phyloP scores from a whole-genome alignment of 192 early-diverging fungal species.

The Diversispora eburnea region DNA sequence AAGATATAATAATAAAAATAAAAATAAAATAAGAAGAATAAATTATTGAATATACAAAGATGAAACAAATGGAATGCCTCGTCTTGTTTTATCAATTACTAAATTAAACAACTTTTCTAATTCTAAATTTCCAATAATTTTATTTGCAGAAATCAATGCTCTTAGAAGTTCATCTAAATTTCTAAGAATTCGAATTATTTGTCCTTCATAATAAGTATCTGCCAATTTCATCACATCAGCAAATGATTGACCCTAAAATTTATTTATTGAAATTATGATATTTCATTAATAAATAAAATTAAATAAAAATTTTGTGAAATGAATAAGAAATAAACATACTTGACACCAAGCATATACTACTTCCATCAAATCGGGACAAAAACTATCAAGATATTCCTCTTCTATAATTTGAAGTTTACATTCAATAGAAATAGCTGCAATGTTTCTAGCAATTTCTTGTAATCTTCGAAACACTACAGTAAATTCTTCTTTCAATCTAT shows the following conservation, averaged over 20 bases:
- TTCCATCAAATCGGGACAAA: constrained; percentile 88
- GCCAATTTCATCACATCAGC: not conserved
- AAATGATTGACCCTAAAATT: not conserved
- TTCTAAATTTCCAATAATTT: constrained; percentile 91
- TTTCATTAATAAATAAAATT: not conserved
- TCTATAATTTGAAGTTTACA: constrained; percentile 84
- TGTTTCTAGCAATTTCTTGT: constrained; percentile 80
- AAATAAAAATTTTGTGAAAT: not conserved
- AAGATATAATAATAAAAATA: too few relatives aligned
- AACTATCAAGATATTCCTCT: constrained; percentile 83
- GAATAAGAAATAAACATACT: constrained; percentile 28
- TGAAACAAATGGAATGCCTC: constrained; percentile 94
- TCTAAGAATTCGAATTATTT: constrained; percentile 81
- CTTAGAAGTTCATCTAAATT: constrained; percentile 85
- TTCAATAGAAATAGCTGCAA: constrained; percentile 83
- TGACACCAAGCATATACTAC: constrained; percentile 87
- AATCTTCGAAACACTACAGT: constrained; percentile 67
- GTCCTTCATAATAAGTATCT: constrained; percentile 71
- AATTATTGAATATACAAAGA: constrained; percentile 63
- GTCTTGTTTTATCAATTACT: constrained; percentile 83
- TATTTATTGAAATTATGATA: not conserved
- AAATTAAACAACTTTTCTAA: constrained; percentile 92
- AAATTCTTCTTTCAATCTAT: constrained; percentile 71
- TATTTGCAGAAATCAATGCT: constrained; percentile 86
- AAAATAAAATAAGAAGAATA: too few relatives aligned